Evolutionary conservation across 2,329 filamentous ascomycete species (phyloP).

Genomic region (Trichoderma polysporum): DNA sequence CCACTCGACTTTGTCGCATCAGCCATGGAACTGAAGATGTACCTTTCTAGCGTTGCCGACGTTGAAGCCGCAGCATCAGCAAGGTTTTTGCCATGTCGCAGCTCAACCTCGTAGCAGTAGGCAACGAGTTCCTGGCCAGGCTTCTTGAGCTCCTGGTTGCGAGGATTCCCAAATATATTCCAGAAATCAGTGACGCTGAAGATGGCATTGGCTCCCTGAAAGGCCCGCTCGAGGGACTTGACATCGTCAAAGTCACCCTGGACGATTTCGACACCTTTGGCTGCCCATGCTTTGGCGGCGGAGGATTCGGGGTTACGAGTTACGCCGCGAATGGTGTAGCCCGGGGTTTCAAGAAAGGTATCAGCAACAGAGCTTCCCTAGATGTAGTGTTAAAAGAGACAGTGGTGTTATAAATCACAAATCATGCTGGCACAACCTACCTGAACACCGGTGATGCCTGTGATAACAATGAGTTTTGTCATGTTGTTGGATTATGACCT

Average conservation of each 20-base stretch:
- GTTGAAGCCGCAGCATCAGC: conserved; percentile 36
- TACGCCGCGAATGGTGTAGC: conserved; percentile 29
- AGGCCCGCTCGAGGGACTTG: conserved; percentile 24
- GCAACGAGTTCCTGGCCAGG: conserved; percentile 26
- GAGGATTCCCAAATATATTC: conserved; percentile 38
- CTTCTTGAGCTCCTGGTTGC: conserved; percentile 39
- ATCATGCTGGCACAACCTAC: background rate
- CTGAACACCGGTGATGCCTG: conserved; percentile 12
- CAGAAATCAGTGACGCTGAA: conserved; percentile 35
- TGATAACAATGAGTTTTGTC: conserved; percentile 7
- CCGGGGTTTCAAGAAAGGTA: conserved; percentile 23
- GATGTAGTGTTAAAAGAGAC: background rate
- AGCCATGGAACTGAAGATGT: conserved; percentile 41
- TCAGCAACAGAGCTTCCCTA: conserved; percentile 27
- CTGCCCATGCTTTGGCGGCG: conserved; percentile 23
- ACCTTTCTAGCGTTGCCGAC: conserved; percentile 35
- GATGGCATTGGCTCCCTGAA: conserved; percentile 29
- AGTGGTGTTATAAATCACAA: background rate
- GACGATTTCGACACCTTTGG: conserved; percentile 28
- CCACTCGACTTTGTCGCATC: conserved; percentile 38
- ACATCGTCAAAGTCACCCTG: conserved; percentile 26
- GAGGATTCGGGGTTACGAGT: conserved; percentile 27
- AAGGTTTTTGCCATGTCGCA: conserved; percentile 39
- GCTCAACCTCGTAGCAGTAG: conserved; percentile 34
- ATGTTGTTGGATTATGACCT: background rate